A percentile compares a stretch with the other conserved stretches of the same genome.
Evolutionary conservation across 2,329 filamentous ascomycete species (phyloP).

Genomic region (Colletotrichum melonis): DNA sequence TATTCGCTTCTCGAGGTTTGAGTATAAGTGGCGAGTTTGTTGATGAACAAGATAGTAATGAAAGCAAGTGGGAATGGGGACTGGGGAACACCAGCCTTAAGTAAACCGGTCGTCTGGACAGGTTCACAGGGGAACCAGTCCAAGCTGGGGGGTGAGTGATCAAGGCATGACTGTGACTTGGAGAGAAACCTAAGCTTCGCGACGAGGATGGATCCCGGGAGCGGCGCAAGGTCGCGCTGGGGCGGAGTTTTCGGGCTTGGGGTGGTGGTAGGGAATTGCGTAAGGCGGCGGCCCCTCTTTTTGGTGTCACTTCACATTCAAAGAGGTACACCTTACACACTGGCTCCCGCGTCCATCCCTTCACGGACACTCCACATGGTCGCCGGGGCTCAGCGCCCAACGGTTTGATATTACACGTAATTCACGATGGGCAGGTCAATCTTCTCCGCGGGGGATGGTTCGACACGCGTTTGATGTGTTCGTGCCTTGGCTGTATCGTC

Average conservation of each 20-base stretch:
- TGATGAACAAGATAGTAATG: background rate
- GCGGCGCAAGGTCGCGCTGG: conserved; percentile 13
- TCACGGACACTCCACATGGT: background rate
- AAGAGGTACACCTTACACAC: background rate
- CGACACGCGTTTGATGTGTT: background rate
- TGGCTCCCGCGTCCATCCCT: background rate
- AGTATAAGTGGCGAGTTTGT: background rate
- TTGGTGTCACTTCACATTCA: background rate
- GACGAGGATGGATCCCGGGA: conserved; percentile 18
- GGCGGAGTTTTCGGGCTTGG: conserved; percentile 12
- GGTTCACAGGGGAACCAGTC: background rate
- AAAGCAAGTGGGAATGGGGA: background rate
- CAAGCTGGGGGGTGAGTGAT: conserved; percentile 2
- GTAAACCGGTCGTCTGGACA: conserved; percentile 1
- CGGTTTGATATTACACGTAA: background rate
- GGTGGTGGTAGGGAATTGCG: background rate
- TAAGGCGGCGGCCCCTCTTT: background rate
- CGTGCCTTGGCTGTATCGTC: background rate
- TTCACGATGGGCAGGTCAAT: background rate
- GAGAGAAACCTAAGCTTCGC: conserved; percentile 8
- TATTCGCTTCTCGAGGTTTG: background rate
- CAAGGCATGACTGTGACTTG: background rate
- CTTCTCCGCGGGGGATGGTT: background rate
- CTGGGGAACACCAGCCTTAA: conserved; percentile 2
- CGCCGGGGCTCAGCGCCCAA: background rate